Conservation (phyloP, 148 eudicot species). For the Chenopodium formosanum region DNA sequence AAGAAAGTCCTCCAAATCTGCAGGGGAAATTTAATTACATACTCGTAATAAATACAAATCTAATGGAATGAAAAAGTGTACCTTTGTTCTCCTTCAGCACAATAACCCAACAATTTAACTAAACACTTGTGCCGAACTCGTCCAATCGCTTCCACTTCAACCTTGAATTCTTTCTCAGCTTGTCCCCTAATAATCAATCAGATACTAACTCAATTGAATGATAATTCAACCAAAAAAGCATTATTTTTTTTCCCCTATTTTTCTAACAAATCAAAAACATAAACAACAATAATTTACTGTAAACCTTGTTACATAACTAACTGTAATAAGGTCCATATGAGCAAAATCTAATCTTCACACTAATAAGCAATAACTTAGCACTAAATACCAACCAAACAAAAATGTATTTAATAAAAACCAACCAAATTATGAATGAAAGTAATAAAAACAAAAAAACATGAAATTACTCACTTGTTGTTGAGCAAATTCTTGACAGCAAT, state of each 20-base stretch:
- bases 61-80: conserved; percentile 19
- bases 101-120: conserved; percentile 61
- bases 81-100: conserved; percentile 79
- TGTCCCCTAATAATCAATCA: conserved; percentile 46
- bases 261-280: not conserved
- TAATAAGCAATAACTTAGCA: not conserved
- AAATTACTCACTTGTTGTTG: conserved; percentile 50
- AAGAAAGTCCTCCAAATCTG: not conserved
- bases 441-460: not conserved
- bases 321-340: no score
- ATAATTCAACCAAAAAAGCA: not conserved
- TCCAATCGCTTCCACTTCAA: conserved; percentile 74
- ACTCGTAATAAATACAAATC: not conserved
- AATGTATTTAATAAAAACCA: not conserved
- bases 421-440: not conserved
- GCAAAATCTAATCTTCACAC: no score
- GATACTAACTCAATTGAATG: conserved; percentile 1
- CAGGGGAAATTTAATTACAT: not conserved
- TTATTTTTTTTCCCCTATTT: not conserved
- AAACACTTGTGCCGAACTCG: conserved; percentile 68
- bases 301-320: no score
- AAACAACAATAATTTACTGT: not conserved
- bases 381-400: not conserved
- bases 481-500: conserved; percentile 77
- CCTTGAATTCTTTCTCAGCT: conserved; percentile 69